A percentile compares a stretch with the other conserved stretches of the same genome.
phyloP scores from a whole-genome alignment of 768 basidiomycete genomes.

The Termitomyces sp. region DNA sequence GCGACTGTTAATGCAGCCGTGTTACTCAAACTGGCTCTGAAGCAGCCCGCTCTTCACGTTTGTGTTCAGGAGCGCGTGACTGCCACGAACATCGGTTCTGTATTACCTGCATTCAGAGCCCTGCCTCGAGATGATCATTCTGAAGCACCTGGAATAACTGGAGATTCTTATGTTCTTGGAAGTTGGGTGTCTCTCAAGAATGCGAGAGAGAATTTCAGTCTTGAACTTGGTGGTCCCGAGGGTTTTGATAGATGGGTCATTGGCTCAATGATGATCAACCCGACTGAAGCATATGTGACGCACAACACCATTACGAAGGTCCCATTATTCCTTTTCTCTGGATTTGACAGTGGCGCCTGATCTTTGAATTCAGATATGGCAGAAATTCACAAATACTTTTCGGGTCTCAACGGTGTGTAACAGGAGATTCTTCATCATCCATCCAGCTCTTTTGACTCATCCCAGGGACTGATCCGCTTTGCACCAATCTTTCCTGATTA shows the following conservation, averaged over 20 bases:
- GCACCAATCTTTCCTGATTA: conserved; percentile 57
- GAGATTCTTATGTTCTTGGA: conserved; percentile 34
- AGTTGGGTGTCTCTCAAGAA: conserved; percentile 51
- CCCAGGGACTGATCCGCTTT: conserved; percentile 42
- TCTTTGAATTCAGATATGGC: conserved; percentile 55
- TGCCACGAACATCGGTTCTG: conserved; percentile 31
- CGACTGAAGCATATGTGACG: conserved; percentile 65
- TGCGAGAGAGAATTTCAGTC: conserved; percentile 50
- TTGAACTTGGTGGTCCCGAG: conserved; percentile 49
- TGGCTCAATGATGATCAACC: conserved; percentile 58
- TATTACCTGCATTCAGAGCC: conserved; percentile 50
- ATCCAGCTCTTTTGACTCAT: neutral
- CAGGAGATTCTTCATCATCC: neutral
- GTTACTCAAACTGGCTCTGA: conserved; percentile 49
- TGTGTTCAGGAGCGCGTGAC: conserved; percentile 36
- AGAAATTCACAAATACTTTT: conserved; percentile 60
- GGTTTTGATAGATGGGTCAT: conserved; percentile 69
- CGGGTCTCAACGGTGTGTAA: conserved; percentile 38
- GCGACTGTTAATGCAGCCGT: conserved; percentile 55
- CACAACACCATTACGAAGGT: conserved; percentile 70
- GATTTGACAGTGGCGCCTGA: neutral
- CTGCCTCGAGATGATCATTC: conserved; percentile 34
- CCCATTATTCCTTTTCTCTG: neutral
- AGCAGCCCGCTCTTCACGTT: conserved; percentile 59
- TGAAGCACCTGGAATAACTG: conserved; percentile 29